Conservation (phyloP, 345 rosid species). For the Mercurialis annua region DNA sequence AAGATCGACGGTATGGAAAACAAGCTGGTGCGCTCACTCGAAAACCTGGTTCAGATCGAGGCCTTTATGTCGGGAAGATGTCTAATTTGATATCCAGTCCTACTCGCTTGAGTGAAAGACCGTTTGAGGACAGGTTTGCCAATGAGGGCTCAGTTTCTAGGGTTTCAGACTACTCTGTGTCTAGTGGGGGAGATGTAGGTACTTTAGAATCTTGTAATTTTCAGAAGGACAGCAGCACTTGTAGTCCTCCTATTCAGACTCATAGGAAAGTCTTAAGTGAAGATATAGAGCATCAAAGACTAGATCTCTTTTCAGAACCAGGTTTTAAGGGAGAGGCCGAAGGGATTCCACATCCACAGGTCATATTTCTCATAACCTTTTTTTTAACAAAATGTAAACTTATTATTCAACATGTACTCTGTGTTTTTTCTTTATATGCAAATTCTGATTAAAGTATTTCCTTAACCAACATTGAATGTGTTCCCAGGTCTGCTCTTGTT, state of each 20-base stretch:
- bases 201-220: conserved; percentile 66
- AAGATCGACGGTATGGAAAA: conserved; percentile 82
- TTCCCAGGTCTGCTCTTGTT: background rate
- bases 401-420: background rate
- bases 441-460: background rate
- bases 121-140: conserved; percentile 70
- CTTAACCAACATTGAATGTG: too few relatives aligned
- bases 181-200: conserved; percentile 74
- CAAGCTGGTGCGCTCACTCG: conserved; percentile 57
- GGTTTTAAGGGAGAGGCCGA: conserved; percentile 36
- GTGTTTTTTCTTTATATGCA: background rate
- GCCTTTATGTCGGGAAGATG: conserved; percentile 50
- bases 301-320: conserved; percentile 42
- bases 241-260: conserved; percentile 59
- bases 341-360: conserved; percentile 55
- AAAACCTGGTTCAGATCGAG: conserved; percentile 92
- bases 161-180: conserved; percentile 76
- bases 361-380: conserved; percentile 22
- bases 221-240: conserved; percentile 52
- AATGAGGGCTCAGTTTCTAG: conserved; percentile 82
- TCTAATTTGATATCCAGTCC: conserved; percentile 83
- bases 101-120: conserved; percentile 54
- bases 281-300: conserved; percentile 28
- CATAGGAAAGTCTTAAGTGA: conserved; percentile 39
- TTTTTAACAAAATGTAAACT: background rate